Evolutionary conservation across 2,329 filamentous ascomycete species (phyloP), one percentile per base, ranked within the genome.

Genomic region (Furcasterigmium sp.): DNA sequence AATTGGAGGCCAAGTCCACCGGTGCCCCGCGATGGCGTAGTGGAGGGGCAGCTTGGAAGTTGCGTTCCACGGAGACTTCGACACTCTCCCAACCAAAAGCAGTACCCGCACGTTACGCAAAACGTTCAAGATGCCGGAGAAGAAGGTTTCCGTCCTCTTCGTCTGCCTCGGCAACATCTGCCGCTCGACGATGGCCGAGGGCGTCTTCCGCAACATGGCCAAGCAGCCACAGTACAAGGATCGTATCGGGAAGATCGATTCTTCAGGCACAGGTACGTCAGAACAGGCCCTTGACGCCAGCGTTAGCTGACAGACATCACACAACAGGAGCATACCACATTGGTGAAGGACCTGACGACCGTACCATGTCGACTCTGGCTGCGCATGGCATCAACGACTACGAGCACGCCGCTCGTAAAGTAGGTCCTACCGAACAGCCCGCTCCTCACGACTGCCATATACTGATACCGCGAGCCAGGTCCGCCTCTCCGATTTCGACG

Each of bases 131-230:
- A 67, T 68, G 65, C 46, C 65, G 7, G 65, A 68, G 47, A 61
- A 63, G 30, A 44, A 46, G 23, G 52, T 87, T 43, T 90, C 84
- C 3, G 85, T 97, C 29, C 79, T 97, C 41, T 97, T 97, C 61
- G 91, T 97, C 54, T 98, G 93, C 67, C 76, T 97, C 26, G 93
- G 93, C 62, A 98, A 98, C 66, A 97, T 97, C 58, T 98, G 90
- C 62, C 75, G 78, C 47, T 95, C 90, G 8, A 87, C 93, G 25
- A 97, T 98, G 93, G 89, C 91, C 37, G 91, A 97, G 71, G 93
- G 87, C 39, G 87, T 95, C 51, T 97, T 98, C 68, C 80, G 82
- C 46, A 78, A 83, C 47, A 69, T 93, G 32, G 76, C 76, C 32
- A 73, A 77, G 52, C 77, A 84, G 53, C 66, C 76, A 37, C 72